A percentile compares a stretch with the other conserved stretches of the same genome.
Evolutionary conservation across 345 rosid species (phyloP).

Genomic region (Syzygium aromaticum): DNA sequence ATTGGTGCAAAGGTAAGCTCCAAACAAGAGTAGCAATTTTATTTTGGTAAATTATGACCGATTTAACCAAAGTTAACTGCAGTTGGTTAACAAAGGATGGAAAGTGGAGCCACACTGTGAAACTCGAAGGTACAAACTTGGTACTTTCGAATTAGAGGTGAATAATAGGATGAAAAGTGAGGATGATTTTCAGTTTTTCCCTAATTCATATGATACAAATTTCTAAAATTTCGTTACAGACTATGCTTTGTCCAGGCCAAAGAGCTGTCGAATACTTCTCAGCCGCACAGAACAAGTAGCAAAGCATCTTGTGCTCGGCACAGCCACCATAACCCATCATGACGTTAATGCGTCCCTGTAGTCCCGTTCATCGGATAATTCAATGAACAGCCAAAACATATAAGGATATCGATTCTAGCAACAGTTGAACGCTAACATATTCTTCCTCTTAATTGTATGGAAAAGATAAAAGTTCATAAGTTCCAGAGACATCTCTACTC

Average conservation of each 20-base stretch:
- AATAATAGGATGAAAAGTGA: background rate
- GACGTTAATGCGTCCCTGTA: background rate
- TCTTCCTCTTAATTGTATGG: background rate
- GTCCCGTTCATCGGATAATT: background rate
- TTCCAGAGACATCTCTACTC: background rate
- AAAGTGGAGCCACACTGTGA: background rate
- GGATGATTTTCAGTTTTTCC: background rate
- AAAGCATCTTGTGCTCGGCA: background rate
- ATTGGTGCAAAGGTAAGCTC: no score
- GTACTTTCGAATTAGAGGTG: background rate
- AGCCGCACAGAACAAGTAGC: background rate
- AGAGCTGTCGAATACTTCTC: background rate
- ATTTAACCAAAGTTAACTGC: background rate
- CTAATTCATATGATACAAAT: background rate
- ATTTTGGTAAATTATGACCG: background rate
- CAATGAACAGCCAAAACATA: background rate
- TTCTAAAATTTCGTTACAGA: background rate
- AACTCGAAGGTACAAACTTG: background rate
- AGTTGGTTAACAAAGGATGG: background rate
- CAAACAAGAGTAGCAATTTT: background rate
- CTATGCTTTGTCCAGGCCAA: background rate
- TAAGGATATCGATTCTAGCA: background rate
- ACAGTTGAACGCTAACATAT: fast-evolving
- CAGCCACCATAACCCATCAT: background rate
- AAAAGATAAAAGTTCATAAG: background rate